Base-by-base conservation (phyloP, 192 early-diverging fungal genomes). In the Thoreauomyces humboldtii region DNA sequence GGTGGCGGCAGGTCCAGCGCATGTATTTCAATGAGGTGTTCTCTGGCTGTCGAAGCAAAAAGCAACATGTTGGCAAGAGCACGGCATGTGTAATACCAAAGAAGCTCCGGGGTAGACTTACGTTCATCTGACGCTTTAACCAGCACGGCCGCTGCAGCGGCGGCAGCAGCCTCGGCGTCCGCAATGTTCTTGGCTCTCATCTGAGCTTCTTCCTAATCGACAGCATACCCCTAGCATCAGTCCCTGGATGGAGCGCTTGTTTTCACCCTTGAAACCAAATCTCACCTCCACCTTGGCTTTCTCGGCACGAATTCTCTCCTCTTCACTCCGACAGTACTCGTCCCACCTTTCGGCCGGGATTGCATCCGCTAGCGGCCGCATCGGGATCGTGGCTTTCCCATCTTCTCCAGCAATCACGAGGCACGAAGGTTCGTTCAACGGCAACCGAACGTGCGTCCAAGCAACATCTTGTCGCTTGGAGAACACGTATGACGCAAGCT, bases 341-440 rank as follows among this genome's bases (percentile, higher is more conserved):
- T 68, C 57, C 65, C 65, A 68, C 34, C 51, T 59, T 46, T 68
- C 65, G 12, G 42, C 65, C 25, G 65, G 57, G 4, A 68, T 60
- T 21, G 44, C 65, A 11, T 60, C 57, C 24, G 19, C 33, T 32
- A 68, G 33, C 55, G 65, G 65, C 34, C 14, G 27, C 11, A 28
- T 12, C 19, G 24, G 37, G 14, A 63, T 17, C 38, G 29, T 47
- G 1, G 55, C 14, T 57, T 34, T 17, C 15, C 17, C 24, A 9
- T 27, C 17, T 11, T 1, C 33, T n/a, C 17, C 9, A n/a, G 7
- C 15, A 15, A 25, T 1, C 15, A n/a, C 22, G 27, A 63, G 31
- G 14, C 14, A 21, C 4, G 36, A 14, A 12, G 54, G 64, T 31
- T 34, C 27, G 11, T 59, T 36, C 52, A 58, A 31, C 27, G 24